Conservation (phyloP, 2,329 filamentous ascomycete species). For the Pseudonectria foliicola region DNA sequence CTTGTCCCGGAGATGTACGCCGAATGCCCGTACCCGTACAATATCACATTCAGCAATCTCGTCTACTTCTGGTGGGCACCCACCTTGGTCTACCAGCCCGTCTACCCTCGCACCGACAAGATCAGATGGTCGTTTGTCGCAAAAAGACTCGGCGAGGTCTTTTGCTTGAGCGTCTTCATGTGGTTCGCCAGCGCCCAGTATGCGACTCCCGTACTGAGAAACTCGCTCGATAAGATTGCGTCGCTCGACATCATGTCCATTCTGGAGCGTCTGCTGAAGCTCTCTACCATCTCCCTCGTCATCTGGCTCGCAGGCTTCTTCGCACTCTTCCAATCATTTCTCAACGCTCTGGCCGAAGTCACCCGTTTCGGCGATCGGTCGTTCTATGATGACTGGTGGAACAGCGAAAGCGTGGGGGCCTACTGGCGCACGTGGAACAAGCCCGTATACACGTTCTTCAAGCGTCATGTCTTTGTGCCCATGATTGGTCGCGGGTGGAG, state of each 20-base stretch:
- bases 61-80: slow-evolving; percentile 98
- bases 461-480: slow-evolving; percentile 84
- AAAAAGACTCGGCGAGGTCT: slow-evolving; percentile 73
- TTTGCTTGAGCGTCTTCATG: slow-evolving; percentile 77
- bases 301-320: slow-evolving; percentile 99
- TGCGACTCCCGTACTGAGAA: slow-evolving; percentile 78
- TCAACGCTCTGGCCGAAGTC: slow-evolving; percentile 88
- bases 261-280: slow-evolving; percentile 82
- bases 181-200: slow-evolving; percentile 96
- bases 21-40: slow-evolving; percentile 78
- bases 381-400: slow-evolving; percentile 99
- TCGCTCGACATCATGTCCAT: slow-evolving; percentile 75
- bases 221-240: slow-evolving; percentile 83
- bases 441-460: slow-evolving; percentile 95
- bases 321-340: slow-evolving; percentile 83
- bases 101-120: slow-evolving; percentile 76
- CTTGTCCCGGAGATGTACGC: slow-evolving; percentile 76
- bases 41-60: slow-evolving; percentile 82
- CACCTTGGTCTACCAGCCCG: slow-evolving; percentile 92
- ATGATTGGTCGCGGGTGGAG: slow-evolving; percentile 79
- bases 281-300: slow-evolving; percentile 89
- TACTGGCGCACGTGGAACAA: slow-evolving; percentile 99
- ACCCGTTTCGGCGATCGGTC: slow-evolving; percentile 85
- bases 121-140: slow-evolving; percentile 84
- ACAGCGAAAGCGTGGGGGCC: slow-evolving; percentile 71